These are phyloP conservation scores for Plasmodium gonderi DNA, from an alignment of 169 alveolate species.

Conservation along the genomic window DNA sequence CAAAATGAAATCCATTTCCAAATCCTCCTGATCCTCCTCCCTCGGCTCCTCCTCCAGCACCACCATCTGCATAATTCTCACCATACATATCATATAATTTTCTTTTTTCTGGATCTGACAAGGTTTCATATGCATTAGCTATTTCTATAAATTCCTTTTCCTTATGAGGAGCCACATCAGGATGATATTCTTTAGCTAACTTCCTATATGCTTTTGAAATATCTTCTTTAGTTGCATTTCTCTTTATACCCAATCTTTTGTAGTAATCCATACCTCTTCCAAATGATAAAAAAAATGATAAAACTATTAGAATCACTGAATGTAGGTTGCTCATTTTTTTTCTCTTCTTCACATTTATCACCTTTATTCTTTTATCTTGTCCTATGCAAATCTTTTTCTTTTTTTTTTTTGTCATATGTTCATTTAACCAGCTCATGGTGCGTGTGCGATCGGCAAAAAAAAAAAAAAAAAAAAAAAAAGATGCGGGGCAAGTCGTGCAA, in stretches of 20 bases:
- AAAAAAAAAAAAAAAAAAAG: background rate
- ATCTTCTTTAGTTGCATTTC: constrained; percentile 89
- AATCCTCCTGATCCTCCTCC: constrained; percentile 75
- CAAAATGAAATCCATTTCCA: constrained; percentile 82
- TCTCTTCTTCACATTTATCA: constrained; percentile 24
- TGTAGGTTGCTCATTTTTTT: constrained; percentile 30
- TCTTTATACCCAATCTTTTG: constrained; percentile 87
- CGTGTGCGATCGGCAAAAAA: background rate
- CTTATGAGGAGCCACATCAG: constrained; percentile 91
- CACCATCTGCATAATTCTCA: constrained; percentile 92
- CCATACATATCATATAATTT: constrained; percentile 93
- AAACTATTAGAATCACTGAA: constrained; percentile 19
- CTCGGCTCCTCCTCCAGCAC: constrained; percentile 69
- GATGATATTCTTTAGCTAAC: constrained; percentile 92
- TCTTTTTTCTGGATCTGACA: constrained; percentile 92
- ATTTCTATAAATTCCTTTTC: constrained; percentile 91
- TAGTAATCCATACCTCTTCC: constrained; percentile 86
- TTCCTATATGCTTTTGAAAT: constrained; percentile 95
- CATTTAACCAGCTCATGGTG: background rate
- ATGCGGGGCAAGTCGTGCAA: background rate
- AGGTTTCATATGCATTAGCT: constrained; percentile 95
- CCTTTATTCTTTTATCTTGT: constrained; percentile 5
- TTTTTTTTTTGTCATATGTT: background rate
- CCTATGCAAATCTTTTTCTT: background rate
- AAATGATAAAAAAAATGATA: constrained; percentile 49